These are phyloP conservation scores for Cyclospora cayetanensis DNA, from an alignment of 169 alveolate genomes.

Conservation along the genomic window DNA sequence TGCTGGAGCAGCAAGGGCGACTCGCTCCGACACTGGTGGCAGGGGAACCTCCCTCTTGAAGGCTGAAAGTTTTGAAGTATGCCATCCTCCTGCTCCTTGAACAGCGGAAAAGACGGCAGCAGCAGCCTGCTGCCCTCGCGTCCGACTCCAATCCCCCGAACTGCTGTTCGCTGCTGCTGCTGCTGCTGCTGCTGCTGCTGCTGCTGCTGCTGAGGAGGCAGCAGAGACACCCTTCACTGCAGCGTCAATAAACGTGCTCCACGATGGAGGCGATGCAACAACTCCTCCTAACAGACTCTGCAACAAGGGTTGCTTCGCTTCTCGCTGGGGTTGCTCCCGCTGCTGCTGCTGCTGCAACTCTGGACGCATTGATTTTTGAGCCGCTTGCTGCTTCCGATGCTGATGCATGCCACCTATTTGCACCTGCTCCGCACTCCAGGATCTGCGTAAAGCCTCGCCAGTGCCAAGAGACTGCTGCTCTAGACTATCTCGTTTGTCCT, in stretches of 20 bases:
- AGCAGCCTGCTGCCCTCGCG: conserved; percentile 16
- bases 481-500: no score
- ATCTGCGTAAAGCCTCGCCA: no score
- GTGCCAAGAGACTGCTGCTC: no score
- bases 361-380: neutral
- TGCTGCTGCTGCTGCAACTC: conserved; percentile 23
- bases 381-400: no score
- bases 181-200: conserved; percentile 39
- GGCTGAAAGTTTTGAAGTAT: neutral
- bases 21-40: neutral
- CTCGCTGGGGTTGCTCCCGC: neutral
- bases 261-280: neutral
- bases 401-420: neutral
- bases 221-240: conserved; percentile 8
- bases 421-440: no score
- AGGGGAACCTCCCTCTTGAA: neutral
- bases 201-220: conserved; percentile 43
- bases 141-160: conserved; percentile 8
- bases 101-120: conserved; percentile 27
- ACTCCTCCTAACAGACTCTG: neutral
- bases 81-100: neutral
- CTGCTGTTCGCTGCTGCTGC: conserved; percentile 30
- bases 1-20: no score
- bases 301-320: neutral
- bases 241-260: neutral